Conservation (phyloP, 1,284 basidiomycete species). For the Cryptococcus sp. region DNA sequence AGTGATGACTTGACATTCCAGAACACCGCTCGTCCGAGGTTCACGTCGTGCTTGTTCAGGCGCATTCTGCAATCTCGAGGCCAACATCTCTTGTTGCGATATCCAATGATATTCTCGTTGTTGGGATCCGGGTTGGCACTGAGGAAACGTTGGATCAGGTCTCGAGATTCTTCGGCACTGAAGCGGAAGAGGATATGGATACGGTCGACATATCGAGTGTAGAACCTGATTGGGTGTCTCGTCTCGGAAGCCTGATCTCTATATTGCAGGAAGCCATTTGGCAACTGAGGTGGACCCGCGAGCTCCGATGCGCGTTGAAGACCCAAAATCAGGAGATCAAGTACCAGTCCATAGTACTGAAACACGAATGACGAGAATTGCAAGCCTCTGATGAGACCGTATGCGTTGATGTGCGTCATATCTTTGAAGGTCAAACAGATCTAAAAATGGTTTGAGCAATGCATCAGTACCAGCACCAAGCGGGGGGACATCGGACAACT, state of each 20-base stretch:
- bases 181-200: constrained; percentile 97
- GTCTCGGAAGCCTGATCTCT: constrained; percentile 90
- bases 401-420: constrained; percentile 56
- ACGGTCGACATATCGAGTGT: constrained; percentile 90
- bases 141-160: constrained; percentile 96
- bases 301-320: constrained; percentile 93
- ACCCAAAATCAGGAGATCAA: constrained; percentile 89
- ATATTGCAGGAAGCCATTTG: constrained; percentile 95
- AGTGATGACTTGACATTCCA: constrained; percentile 99
- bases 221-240: constrained; percentile 89
- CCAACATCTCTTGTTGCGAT: constrained; percentile 99
- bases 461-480: constrained; percentile 80
- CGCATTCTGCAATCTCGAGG: constrained; percentile 98
- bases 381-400: constrained; percentile 86
- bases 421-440: constrained; percentile 89
- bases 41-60: constrained; percentile 99
- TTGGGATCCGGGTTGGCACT: constrained; percentile 97
- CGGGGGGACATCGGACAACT: constrained; percentile 58
- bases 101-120: constrained; percentile 98
- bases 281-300: constrained; percentile 92
- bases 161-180: constrained; percentile 95
- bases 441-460: constrained; percentile 12
- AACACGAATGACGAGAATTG: constrained; percentile 97
- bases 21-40: constrained; percentile 95
- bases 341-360: constrained; percentile 90